Conservation (phyloP, 768 basidiomycete genomes). For the Trametes gibbosa region DNA sequence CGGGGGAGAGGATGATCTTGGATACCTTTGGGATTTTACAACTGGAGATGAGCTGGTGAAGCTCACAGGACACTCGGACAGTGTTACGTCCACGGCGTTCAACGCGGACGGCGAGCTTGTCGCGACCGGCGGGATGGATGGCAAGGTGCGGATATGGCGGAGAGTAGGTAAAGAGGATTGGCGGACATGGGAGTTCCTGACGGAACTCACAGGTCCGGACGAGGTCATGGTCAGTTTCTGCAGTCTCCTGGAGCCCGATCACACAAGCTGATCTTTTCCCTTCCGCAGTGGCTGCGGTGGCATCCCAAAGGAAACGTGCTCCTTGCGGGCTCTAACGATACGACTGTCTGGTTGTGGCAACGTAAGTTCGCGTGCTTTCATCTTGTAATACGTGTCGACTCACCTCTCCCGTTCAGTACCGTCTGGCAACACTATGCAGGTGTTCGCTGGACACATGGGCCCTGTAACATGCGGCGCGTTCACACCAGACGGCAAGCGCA, state of each 20-base stretch:
- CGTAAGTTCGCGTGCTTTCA: constrained; percentile 46
- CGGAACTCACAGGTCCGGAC: constrained; percentile 89
- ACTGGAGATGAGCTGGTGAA: constrained; percentile 79
- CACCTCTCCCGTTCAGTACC: constrained; percentile 60
- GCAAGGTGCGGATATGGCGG: constrained; percentile 88
- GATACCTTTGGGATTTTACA: constrained; percentile 89
- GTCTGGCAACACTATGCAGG: constrained; percentile 92
- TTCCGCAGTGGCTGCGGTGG: constrained; percentile 85
- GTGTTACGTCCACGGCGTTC: constrained; percentile 77
- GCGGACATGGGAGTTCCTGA: constrained; percentile 90
- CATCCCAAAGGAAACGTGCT: constrained; percentile 91
- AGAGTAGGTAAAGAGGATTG: constrained; percentile 74
- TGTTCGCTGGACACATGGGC: constrained; percentile 87
- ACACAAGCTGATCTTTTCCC: constrained; percentile 4
- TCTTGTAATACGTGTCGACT: background rate
- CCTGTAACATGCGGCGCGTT: constrained; percentile 86
- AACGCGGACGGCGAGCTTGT: constrained; percentile 89
- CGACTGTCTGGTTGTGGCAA: constrained; percentile 97
- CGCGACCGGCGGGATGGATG: constrained; percentile 98
- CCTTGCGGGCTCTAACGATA: constrained; percentile 89
- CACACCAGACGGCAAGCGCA: constrained; percentile 90
- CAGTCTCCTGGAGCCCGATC: background rate
- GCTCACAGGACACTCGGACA: constrained; percentile 91
- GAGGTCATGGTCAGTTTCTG: constrained; percentile 78
- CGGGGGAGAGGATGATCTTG: constrained; percentile 94